These are phyloP conservation scores for Camelina sativa DNA, from an alignment of 345 rosid species.

Conservation along the genomic window DNA sequence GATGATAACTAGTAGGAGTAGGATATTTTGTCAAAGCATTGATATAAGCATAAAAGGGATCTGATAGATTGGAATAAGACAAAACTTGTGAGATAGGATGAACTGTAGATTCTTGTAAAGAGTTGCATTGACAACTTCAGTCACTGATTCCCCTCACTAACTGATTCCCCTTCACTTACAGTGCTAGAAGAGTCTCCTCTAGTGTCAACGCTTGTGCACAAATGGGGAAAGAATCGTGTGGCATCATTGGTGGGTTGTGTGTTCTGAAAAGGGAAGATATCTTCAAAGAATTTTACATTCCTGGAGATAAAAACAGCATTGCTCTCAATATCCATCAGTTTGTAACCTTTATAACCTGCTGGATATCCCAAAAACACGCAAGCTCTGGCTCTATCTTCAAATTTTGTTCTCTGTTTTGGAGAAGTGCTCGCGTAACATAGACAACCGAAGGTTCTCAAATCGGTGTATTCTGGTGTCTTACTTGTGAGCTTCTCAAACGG, in stretches of 20 bases:
- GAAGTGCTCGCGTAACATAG: neutral
- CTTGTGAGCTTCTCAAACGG: neutral
- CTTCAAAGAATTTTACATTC: neutral
- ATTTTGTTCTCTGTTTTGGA: neutral
- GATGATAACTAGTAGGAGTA: neutral
- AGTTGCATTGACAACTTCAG: neutral
- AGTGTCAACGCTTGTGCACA: rapidly evolving
- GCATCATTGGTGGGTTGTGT: rapidly evolving
- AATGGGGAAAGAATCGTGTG: neutral
- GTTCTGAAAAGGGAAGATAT: neutral
- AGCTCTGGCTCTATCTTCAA: neutral
- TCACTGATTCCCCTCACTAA: neutral
- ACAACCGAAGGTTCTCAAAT: neutral
- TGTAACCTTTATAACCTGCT: neutral
- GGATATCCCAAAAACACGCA: neutral
- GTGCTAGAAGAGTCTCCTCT: neutral
- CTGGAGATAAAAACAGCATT: neutral
- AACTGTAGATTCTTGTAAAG: neutral
- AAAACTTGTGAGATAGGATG: neutral
- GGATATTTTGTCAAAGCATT: neutral
- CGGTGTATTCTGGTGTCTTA: neutral
- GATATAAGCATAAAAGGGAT: neutral
- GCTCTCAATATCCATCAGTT: neutral
- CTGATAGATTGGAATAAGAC: neutral
- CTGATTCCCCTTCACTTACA: neutral